Evolutionary conservation across 306 rosid species (phyloP), one percentile per base, ranked within the genome.

Genomic region (Casuarina glauca): DNA sequence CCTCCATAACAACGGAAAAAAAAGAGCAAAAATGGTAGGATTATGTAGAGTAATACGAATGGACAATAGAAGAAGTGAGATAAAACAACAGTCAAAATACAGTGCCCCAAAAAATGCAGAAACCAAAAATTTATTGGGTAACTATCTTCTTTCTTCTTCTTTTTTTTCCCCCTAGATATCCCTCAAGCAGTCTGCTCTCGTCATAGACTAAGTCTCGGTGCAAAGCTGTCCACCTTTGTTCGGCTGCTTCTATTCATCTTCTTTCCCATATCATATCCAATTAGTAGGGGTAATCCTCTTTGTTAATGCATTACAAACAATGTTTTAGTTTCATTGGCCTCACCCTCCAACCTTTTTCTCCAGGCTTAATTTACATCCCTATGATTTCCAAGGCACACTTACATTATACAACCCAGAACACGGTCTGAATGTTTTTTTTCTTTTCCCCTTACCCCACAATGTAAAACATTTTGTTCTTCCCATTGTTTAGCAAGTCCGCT

Each of bases 151-250:
- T 61, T 3, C 46, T 26, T 3, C 46, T 26, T 11, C 54, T 41
- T n/a, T 62, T 73, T 9, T 15, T n/a, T 70, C 26, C 26, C 26
- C 26, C 43, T 68, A 93, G 97, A 83, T 93, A 79, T 93, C 78
- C 96, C 97, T 76, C 96, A 91, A 88, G 91, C 94, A 78, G 85
- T 93, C 3, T 84, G 89, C 43, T 81, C 96, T 35, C 72, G 94
- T 53, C 71, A 91, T 84, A 94, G 94, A 78, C 82, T 88, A 15
- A 19, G 80, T 48, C 76, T 93, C 5, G 97, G 96, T 5, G 96
- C 94, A 55, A 89, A 76, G 69, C 72, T 87, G 76, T 87, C 87
- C 61, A 78, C 76, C 60, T 38, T 91, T 58, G 91, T 88, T 80
- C 89, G 86, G 10, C 26, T 93, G 68, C 90, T 93, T 74, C 72